phyloP scores from a whole-genome alignment of 2,329 filamentous ascomycete genomes.

The Rutstroemia sp. region DNA sequence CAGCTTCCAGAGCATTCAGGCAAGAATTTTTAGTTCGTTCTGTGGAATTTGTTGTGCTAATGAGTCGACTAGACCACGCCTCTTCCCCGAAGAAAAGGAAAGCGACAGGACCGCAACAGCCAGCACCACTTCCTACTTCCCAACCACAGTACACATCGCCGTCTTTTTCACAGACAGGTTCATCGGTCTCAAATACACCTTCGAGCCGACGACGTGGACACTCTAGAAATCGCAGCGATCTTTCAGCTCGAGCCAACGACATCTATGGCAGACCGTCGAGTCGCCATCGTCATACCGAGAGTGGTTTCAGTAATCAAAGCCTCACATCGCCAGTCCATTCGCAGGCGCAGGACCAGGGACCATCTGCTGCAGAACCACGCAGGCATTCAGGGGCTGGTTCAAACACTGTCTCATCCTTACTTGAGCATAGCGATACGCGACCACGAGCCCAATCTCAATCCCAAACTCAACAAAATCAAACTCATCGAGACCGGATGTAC shows the following conservation, averaged over 20 bases:
- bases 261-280: slow-evolving; percentile 34
- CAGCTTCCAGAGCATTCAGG: slow-evolving; percentile 69
- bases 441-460: slow-evolving; percentile 15
- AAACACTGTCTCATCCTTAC: slow-evolving; percentile 26
- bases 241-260: slow-evolving; percentile 33
- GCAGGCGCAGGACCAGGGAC: slow-evolving; percentile 11
- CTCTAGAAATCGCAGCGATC: slow-evolving; percentile 57
- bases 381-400: slow-evolving; percentile 21
- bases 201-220: slow-evolving; percentile 51
- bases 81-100: slow-evolving; percentile 85
- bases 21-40: slow-evolving; percentile 44
- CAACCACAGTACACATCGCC: slow-evolving; percentile 44
- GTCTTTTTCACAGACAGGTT: slow-evolving; percentile 47
- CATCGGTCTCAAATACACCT: slow-evolving; percentile 45
- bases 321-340: slow-evolving; percentile 17
- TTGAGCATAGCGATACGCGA: slow-evolving; percentile 25
- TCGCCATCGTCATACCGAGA: slow-evolving; percentile 30
- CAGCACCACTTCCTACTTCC: slow-evolving; percentile 39
- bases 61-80: slow-evolving; percentile 47
- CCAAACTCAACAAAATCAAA: slow-evolving; percentile 19
- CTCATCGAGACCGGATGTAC: slow-evolving; percentile 14
- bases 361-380: slow-evolving; percentile 16
- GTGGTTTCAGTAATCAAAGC: slow-evolving; percentile 20
- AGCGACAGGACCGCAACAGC: slow-evolving; percentile 49
- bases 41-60: slow-evolving; percentile 32